Conservation (phyloP, 225 moss, liverwort and hornwort genomes). For the Anthoceros angustus region DNA sequence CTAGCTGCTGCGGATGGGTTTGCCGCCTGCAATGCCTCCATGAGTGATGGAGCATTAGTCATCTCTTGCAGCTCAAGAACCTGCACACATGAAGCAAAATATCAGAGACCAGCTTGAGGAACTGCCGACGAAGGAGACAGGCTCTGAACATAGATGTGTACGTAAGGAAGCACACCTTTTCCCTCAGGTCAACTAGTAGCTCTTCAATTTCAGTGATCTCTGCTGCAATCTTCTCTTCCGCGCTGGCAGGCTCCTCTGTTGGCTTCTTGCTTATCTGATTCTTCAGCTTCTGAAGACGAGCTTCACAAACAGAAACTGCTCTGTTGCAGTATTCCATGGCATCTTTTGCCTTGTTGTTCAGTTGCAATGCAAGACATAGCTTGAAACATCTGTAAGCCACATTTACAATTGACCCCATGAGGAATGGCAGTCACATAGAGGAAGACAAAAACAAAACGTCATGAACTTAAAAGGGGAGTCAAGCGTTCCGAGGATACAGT, state of each 20-base stretch:
- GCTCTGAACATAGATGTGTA: neutral
- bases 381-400: constrained; percentile 48
- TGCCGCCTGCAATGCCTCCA: constrained; percentile 64
- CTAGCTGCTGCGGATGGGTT: constrained; percentile 68
- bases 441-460: neutral
- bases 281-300: constrained; percentile 49
- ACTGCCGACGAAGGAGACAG: neutral
- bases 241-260: constrained; percentile 13
- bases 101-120: neutral
- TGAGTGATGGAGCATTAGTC: constrained; percentile 61
- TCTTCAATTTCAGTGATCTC: constrained; percentile 69
- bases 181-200: constrained; percentile 66
- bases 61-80: constrained; percentile 80
- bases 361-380: constrained; percentile 66
- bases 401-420: neutral
- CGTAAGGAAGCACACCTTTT: constrained; percentile 27
- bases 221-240: constrained; percentile 17
- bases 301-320: constrained; percentile 73
- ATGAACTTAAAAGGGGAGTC: too few species aligned
- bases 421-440: neutral
- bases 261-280: constrained; percentile 12
- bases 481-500: constrained; percentile 28
- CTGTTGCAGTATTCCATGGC: constrained; percentile 64
- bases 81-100: constrained; percentile 15
- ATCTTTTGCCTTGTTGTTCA: constrained; percentile 58